Evolutionary conservation across 352 stramenopile species (phyloP).

Genomic region (Globisporangium canariense): DNA sequence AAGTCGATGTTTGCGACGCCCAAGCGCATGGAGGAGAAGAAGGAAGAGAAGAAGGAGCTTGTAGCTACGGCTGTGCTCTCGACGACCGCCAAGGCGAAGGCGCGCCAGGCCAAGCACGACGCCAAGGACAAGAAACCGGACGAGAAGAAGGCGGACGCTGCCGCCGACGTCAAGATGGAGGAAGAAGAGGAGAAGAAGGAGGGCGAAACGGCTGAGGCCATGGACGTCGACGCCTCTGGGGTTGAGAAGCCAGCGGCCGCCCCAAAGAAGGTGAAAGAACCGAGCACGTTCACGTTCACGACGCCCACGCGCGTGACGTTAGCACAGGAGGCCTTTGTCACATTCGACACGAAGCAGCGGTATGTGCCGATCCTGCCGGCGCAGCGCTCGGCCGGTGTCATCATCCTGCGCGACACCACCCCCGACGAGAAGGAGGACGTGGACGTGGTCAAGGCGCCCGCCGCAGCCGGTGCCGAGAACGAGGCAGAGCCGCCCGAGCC

Average conservation of each 20-base stretch:
- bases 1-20: slow-evolving; percentile 97
- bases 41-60: slow-evolving; percentile 98
- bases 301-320: slow-evolving; percentile 94
- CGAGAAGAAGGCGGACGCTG: slow-evolving; percentile 19
- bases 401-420: slow-evolving; percentile 95
- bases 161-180: slow-evolving; percentile 42
- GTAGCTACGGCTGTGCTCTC: slow-evolving; percentile 97
- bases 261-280: slow-evolving; percentile 85
- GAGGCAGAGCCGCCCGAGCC: slow-evolving; percentile 94
- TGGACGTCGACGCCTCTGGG: slow-evolving; percentile 59
- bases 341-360: slow-evolving; percentile 90
- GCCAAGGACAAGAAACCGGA: slow-evolving; percentile 75
- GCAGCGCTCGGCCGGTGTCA: slow-evolving; percentile 86
- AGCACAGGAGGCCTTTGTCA: slow-evolving; percentile 88
- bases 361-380: slow-evolving; percentile 85
- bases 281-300: slow-evolving; percentile 89
- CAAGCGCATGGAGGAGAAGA: slow-evolving; percentile 98
- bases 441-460: slow-evolving; percentile 90
- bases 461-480: slow-evolving; percentile 88
- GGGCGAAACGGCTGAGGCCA: slow-evolving; percentile 52
- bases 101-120: slow-evolving; percentile 90
- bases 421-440: slow-evolving; percentile 93
- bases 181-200: slow-evolving; percentile 46
- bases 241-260: slow-evolving; percentile 35
- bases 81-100: slow-evolving; percentile 96